Conservation (phyloP, 2,329 filamentous ascomycete species). For the Pseudogymnoascus sp. region DNA sequence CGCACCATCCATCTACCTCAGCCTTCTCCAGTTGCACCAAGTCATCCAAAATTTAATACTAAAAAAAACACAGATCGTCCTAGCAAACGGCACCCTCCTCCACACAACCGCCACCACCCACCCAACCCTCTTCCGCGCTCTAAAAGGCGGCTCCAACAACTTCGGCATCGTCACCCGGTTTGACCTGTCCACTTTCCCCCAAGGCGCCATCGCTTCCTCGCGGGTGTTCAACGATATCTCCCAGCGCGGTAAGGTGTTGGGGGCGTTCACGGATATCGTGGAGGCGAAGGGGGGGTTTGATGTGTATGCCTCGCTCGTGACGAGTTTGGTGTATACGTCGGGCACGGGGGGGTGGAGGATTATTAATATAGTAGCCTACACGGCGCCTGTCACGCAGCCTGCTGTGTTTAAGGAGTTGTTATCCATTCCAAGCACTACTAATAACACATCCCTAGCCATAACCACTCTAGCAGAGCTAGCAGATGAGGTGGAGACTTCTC, state of each 20-base stretch:
- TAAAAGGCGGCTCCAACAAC: slow-evolving; percentile 27
- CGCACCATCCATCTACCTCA: too few species aligned
- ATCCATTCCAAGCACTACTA: slow-evolving; percentile 20
- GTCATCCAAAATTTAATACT: too few species aligned
- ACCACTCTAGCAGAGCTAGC: not conserved
- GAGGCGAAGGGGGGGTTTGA: not conserved
- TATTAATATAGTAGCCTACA: not conserved
- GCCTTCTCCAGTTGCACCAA: too few species aligned
- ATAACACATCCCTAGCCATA: not conserved
- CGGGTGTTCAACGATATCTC: not conserved
- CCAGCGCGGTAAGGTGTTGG: not conserved
- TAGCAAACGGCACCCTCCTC: slow-evolving; percentile 10
- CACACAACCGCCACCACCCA: slow-evolving; percentile 10
- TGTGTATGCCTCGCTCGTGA: not conserved
- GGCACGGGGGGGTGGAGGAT: not conserved
- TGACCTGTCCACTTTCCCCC: slow-evolving; percentile 33
- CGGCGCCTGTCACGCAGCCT: not conserved
- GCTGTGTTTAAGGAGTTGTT: not conserved
- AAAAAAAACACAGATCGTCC: too few species aligned
- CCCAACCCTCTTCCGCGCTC: slow-evolving; percentile 24
- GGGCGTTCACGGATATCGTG: not conserved
- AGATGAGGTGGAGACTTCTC: not conserved
- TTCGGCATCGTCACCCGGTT: slow-evolving; percentile 30
- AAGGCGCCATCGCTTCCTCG: not conserved
- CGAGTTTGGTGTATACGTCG: not conserved